Conservation (phyloP, 805 yeast species). For the Debaryomyces castellii region DNA sequence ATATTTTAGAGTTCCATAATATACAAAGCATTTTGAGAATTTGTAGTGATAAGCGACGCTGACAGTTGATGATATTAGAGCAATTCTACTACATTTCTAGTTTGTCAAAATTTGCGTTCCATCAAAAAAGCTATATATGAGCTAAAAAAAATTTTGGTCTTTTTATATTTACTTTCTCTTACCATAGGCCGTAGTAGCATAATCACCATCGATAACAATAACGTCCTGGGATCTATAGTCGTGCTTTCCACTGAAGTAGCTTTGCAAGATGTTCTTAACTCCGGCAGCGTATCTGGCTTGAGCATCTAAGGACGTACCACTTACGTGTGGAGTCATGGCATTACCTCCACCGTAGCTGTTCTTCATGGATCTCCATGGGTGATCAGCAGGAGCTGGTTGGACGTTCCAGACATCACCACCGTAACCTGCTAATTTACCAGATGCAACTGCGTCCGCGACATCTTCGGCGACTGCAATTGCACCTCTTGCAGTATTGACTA, state of each 20-base stretch:
- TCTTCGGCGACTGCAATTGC: constrained; percentile 74
- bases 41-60: not conserved
- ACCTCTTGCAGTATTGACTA: constrained; percentile 81
- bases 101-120: not conserved
- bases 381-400: constrained; percentile 79
- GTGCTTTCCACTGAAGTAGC: constrained; percentile 58
- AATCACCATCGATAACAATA: constrained; percentile 68
- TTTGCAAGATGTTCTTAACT: constrained; percentile 60
- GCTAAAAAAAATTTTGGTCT: not conserved
- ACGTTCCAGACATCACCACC: constrained; percentile 87
- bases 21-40: not conserved
- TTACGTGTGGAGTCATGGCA: constrained; percentile 82
- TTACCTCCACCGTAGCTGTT: constrained; percentile 73
- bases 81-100: no score
- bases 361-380: constrained; percentile 73
- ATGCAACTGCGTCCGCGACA: constrained; percentile 68
- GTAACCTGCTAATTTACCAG: constrained; percentile 73
- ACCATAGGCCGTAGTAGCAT: constrained; percentile 76
- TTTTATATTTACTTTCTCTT: constrained; percentile 20
- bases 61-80: no score
- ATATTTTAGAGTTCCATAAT: not conserved
- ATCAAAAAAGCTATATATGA: not conserved
- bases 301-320: constrained; percentile 80
- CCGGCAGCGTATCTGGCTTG: constrained; percentile 74
- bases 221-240: constrained; percentile 78